phyloP scores from a whole-genome alignment of 2,329 filamentous ascomycete genomes.

The Apiospora kogelbergensis region DNA sequence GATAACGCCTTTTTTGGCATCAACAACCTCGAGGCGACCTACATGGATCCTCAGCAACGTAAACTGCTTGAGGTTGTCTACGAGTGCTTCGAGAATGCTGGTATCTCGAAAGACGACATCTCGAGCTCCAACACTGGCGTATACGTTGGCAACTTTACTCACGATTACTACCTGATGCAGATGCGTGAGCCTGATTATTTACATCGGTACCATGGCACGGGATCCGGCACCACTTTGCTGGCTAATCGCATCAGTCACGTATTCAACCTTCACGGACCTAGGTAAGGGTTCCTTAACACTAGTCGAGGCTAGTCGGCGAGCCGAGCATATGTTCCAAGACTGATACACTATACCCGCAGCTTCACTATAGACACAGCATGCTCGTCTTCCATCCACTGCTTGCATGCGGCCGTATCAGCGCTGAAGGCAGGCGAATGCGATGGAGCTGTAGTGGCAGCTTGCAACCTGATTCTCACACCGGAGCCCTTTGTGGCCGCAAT shows the following conservation, averaged over 20 bases:
- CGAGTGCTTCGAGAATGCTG: slow-evolving; percentile 26
- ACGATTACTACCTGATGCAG: slow-evolving; percentile 20
- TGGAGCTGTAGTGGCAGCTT: too few species aligned
- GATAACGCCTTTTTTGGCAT: slow-evolving; percentile 33
- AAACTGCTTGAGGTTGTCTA: slow-evolving; percentile 35
- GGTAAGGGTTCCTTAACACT: slow-evolving; percentile 13
- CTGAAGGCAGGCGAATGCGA: too few species aligned
- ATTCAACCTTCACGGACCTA: slow-evolving; percentile 32
- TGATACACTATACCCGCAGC: slow-evolving; percentile 14
- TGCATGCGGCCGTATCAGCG: too few species aligned
- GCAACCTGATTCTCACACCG: too few species aligned
- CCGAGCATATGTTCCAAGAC: too few species aligned
- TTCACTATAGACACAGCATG: slow-evolving; percentile 21
- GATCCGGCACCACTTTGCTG: slow-evolving; percentile 24
- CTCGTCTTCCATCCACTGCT: too few species aligned
- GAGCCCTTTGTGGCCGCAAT: too few species aligned
- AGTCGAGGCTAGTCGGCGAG: too few species aligned
- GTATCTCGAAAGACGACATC: slow-evolving; percentile 13
- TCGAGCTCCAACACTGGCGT: slow-evolving; percentile 16
- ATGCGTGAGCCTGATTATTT: slow-evolving; percentile 23
- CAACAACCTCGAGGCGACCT: slow-evolving; percentile 25
- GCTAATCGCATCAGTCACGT: slow-evolving; percentile 33
- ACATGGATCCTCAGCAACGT: slow-evolving; percentile 27
- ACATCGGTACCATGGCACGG: slow-evolving; percentile 26
- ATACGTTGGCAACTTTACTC: slow-evolving; percentile 28